phyloP scores from a whole-genome alignment of 73 alveolate species.

The Diophrys appendiculata region DNA sequence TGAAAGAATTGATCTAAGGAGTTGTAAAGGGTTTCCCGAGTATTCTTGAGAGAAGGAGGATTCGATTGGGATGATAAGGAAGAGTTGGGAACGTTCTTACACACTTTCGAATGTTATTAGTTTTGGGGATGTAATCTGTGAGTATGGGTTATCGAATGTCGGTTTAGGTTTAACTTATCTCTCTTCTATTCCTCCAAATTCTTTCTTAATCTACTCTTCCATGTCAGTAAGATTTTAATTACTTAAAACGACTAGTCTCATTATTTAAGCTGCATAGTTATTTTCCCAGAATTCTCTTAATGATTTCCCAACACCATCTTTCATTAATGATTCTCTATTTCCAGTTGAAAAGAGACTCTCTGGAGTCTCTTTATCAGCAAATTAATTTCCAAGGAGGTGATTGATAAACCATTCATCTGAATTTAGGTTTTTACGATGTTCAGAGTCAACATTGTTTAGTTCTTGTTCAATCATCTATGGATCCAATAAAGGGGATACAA shows the following conservation, averaged over 20 bases:
- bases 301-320: constrained; percentile 84
- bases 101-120: neutral
- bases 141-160: neutral
- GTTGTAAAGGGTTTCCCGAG: no score
- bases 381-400: constrained; percentile 2
- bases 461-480: constrained; percentile 77
- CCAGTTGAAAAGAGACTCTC: constrained; percentile 65
- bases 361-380: constrained; percentile 55
- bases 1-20: no score
- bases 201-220: neutral
- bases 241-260: constrained; percentile 29
- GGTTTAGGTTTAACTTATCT: neutral
- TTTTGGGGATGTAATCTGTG: neutral
- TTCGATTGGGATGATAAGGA: neutral
- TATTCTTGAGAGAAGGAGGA: neutral
- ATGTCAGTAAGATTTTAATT: no score
- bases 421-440: constrained; percentile 50
- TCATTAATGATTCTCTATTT: constrained; percentile 54
- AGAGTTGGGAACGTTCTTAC: neutral
- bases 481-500: constrained; percentile 71
- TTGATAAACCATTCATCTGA: constrained; percentile 58
- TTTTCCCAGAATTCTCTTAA: constrained; percentile 57
- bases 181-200: neutral
- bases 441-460: constrained; percentile 74
- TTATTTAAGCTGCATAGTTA: constrained; percentile 43